Evolutionary conservation across 371 early-diverging fungal genomes (phyloP), one percentile per base, ranked within the genome.

Genomic region (Circinella umbellata): DNA sequence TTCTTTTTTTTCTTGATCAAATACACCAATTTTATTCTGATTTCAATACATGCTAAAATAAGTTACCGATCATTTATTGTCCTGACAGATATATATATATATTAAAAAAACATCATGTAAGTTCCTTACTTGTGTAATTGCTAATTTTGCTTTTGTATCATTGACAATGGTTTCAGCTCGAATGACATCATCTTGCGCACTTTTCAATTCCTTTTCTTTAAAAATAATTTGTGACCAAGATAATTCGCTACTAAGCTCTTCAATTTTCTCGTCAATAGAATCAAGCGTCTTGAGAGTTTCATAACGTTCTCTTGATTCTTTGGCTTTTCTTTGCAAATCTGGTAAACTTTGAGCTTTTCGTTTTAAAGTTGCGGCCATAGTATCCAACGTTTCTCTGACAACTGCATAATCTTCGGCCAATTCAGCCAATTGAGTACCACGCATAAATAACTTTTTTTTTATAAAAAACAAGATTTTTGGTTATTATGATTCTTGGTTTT

Each of bases 351-450:
- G 81, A 48, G 76, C 80, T 69, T 95, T 93, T 42, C 78, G 76
- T 20, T 82, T 77, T 20, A 94, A 79, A 4, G 85, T 86, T 4
- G 70, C 69, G 20, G 82, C 84, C 27, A 91, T 87, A 1, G 82
- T 86, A 3, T 87, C 87, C 4, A 96, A 80, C 57, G 87, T 86
- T 48, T 93, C 89, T n/a, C 90, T 86, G 4, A 95, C 80, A 0
- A 73, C 46, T 37, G 83, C 82, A 66, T 93, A 93, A 73, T 97
- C 97, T 9, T 80, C 79, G 47, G 84, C 80, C 3, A 96, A 84
- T 71, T 94, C 93, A 4, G 85, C 81, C 17, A 98, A 79, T 72
- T 94, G 93, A 0, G 97, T 96, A 34, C 96, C 98, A 61, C 89
- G 88, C 77, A 92, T 80, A 69, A 97, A 98, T 46, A 95, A 90